These are phyloP conservation scores for Hypoxylon trugodes DNA, from an alignment of 495 filamentous ascomycete genomes.

Conservation along the genomic window DNA sequence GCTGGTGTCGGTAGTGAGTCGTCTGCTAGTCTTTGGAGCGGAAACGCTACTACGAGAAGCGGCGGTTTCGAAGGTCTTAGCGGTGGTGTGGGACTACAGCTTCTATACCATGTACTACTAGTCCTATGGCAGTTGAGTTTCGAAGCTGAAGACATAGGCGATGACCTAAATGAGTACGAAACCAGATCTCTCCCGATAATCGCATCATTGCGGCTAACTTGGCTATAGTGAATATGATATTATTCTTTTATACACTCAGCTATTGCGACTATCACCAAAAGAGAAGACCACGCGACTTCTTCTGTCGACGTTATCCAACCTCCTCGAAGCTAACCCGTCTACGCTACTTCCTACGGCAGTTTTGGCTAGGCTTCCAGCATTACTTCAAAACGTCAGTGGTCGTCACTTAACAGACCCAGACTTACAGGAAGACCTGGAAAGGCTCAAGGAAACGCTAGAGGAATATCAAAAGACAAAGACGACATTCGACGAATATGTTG, in stretches of 20 bases:
- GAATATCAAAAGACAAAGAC: conserved; percentile 97
- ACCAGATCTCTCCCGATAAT: conserved; percentile 25
- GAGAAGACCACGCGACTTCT: conserved; percentile 96
- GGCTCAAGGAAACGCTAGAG: conserved; percentile 79
- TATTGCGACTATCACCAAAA: conserved; percentile 91
- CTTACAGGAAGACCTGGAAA: conserved; percentile 83
- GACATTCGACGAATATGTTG: conserved; percentile 94
- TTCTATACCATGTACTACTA: conserved; percentile 92
- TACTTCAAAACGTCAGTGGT: conserved; percentile 79
- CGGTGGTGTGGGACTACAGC: conserved; percentile 88
- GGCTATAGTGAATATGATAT: conserved; percentile 85
- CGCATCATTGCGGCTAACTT: conserved; percentile 24
- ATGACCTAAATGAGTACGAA: conserved; percentile 81
- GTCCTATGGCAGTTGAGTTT: conserved; percentile 97
- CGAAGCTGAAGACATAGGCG: conserved; percentile 82
- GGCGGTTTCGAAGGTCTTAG: conserved; percentile 69
- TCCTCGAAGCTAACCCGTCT: conserved; percentile 77
- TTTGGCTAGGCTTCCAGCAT: conserved; percentile 80
- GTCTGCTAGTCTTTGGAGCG: conserved; percentile 72
- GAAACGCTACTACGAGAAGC: conserved; percentile 62
- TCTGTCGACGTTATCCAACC: conserved; percentile 86
- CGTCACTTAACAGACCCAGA: conserved; percentile 91
- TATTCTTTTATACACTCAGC: conserved; percentile 85
- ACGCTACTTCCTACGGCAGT: conserved; percentile 83
- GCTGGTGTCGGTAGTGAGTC: conserved; percentile 72